These are phyloP conservation scores for Plasmopara viticola DNA, from an alignment of 352 stramenopile genomes.

Conservation along the genomic window DNA sequence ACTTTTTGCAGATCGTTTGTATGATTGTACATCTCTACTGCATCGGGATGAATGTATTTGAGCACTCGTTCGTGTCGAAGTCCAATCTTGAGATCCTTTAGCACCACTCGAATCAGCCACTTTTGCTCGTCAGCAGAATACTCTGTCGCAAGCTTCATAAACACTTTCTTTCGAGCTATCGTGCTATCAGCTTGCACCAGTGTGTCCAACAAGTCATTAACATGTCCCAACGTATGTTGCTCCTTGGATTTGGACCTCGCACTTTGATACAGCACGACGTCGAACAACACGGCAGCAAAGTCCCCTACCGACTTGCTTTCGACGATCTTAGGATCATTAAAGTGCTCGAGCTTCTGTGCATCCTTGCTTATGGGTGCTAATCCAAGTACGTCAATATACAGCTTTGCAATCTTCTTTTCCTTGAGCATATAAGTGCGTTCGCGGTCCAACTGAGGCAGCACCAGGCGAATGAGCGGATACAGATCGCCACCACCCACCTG, in stretches of 20 bases:
- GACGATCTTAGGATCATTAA: conserved; percentile 78
- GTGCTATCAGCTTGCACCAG: conserved; percentile 47
- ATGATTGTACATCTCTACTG: conserved; percentile 84
- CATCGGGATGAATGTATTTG: conserved; percentile 74
- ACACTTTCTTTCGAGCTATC: conserved; percentile 38
- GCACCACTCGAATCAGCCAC: conserved; percentile 73
- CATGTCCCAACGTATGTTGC: conserved; percentile 49
- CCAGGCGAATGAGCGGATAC: conserved; percentile 66
- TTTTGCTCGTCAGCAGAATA: conserved; percentile 75
- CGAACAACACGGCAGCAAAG: conserved; percentile 69
- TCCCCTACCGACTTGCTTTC: conserved; percentile 75
- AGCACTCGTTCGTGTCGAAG: conserved; percentile 75
- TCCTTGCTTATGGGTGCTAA: conserved; percentile 57
- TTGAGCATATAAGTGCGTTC: conserved; percentile 85
- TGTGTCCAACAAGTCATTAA: conserved; percentile 57
- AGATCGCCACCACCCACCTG: conserved; percentile 50
- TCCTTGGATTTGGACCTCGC: conserved; percentile 28
- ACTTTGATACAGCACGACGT: conserved; percentile 67
- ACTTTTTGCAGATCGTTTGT: conserved; percentile 79
- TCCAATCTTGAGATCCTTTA: conserved; percentile 86
- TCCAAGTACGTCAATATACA: conserved; percentile 71
- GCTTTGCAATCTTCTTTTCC: conserved; percentile 80
- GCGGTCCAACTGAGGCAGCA: conserved; percentile 76
- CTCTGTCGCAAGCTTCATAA: conserved; percentile 73
- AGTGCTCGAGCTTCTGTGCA: conserved; percentile 73